Evolutionary conservation across 208 protist genomes (phyloP).

Genomic region (Perkinsela sp.): DNA sequence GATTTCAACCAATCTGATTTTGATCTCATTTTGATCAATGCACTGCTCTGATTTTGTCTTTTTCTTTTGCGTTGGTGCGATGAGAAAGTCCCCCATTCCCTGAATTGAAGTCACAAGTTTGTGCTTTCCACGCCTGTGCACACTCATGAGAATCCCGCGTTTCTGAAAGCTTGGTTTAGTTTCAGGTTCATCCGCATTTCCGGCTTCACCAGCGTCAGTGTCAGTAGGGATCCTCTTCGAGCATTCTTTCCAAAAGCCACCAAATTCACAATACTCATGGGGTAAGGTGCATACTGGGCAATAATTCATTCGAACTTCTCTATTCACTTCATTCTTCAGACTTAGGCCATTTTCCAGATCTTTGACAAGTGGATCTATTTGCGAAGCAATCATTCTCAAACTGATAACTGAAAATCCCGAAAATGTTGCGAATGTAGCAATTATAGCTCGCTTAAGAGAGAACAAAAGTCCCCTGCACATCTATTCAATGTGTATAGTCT

Average conservation of each 20-base stretch:
- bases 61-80: background rate
- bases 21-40: background rate
- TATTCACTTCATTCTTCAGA: too few species aligned
- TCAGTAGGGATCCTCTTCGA: slow-evolving; percentile 53
- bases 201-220: slow-evolving; percentile 6
- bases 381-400: too few species aligned
- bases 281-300: slow-evolving; percentile 66
- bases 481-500: too few species aligned
- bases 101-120: background rate
- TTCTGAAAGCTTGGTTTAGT: background rate
- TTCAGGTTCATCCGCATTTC: background rate
- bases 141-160: background rate
- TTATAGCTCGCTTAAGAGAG: too few species aligned
- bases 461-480: too few species aligned
- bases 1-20: background rate
- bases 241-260: slow-evolving; percentile 62
- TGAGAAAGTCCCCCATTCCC: background rate
- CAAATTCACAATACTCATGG: slow-evolving; percentile 64
- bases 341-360: too few species aligned
- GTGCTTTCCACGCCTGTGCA: background rate
- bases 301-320: slow-evolving; percentile 46
- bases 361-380: too few species aligned
- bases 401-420: too few species aligned
- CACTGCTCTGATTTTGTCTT: background rate
- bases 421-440: too few species aligned